Evolutionary conservation across 192 early-diverging fungal species (phyloP).

Genomic region (Coemansia sp.): DNA sequence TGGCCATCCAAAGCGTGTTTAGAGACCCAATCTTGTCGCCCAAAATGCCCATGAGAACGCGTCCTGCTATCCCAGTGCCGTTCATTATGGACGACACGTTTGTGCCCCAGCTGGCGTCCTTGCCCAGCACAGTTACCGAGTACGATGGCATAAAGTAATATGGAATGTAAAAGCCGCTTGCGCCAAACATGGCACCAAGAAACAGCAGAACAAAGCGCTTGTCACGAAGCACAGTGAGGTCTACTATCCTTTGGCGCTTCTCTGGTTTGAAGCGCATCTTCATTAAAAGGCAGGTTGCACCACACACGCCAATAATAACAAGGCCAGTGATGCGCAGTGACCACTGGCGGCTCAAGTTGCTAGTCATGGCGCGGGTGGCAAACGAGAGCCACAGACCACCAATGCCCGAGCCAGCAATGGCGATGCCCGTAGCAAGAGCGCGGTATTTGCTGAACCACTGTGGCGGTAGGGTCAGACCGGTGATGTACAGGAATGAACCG

Average conservation of each 20-base stretch:
- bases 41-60: slow-evolving; percentile 18
- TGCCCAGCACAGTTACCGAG: slow-evolving; percentile 6
- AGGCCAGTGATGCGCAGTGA: slow-evolving; percentile 62
- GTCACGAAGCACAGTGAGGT: slow-evolving; percentile 7
- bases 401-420: slow-evolving; percentile 65
- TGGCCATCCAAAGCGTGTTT: slow-evolving; percentile 16
- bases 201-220: slow-evolving; percentile 18
- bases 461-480: slow-evolving; percentile 57
- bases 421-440: slow-evolving; percentile 64
- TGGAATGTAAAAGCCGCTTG: slow-evolving; percentile 11
- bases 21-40: slow-evolving; percentile 21
- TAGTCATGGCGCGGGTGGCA: slow-evolving; percentile 53
- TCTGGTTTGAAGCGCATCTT: slow-evolving; percentile 10
- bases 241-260: slow-evolving; percentile 14
- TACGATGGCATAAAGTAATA: slow-evolving; percentile 24
- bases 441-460: slow-evolving; percentile 67
- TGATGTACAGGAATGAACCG: slow-evolving; percentile 57
- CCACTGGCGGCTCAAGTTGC: slow-evolving; percentile 54
- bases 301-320: slow-evolving; percentile 37
- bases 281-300: slow-evolving; percentile 10
- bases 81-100: slow-evolving; percentile 38
- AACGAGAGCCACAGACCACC: slow-evolving; percentile 64
- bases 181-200: slow-evolving; percentile 5
- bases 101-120: slow-evolving; percentile 17
- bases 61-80: slow-evolving; percentile 19